Conservation (phyloP, 805 yeast species). For the Barnettozyma californica region DNA sequence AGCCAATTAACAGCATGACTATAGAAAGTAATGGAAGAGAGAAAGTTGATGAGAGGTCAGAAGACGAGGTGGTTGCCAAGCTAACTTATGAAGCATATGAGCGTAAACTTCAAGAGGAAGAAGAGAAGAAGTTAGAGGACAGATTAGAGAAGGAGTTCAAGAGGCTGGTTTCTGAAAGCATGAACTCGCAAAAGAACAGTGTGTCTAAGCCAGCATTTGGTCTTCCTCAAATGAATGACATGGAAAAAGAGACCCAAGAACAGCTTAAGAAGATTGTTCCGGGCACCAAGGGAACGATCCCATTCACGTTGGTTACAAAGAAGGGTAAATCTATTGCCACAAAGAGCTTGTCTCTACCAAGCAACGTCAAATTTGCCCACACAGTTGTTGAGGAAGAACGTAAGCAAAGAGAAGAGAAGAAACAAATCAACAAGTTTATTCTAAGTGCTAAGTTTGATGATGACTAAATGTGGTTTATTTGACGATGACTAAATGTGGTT, state of each 20-base stretch:
- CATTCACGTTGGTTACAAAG: constrained; percentile 53
- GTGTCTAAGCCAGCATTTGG: constrained; percentile 7
- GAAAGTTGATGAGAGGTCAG: constrained; percentile 18
- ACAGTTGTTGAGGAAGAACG: constrained; percentile 46
- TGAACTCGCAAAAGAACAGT: constrained; percentile 27
- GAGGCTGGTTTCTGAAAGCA: constrained; percentile 45
- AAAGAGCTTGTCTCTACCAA: constrained; percentile 46
- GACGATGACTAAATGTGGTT: too few relatives aligned
- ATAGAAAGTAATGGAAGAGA: constrained; percentile 17
- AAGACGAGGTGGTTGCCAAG: constrained; percentile 27
- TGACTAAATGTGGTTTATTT: constrained; percentile 6
- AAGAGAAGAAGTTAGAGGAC: constrained; percentile 41
- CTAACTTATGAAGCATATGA: constrained; percentile 35
- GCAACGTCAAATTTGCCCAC: constrained; percentile 47
- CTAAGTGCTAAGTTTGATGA: constrained; percentile 32
- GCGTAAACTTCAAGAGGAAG: constrained; percentile 32
- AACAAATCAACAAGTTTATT: constrained; percentile 52
- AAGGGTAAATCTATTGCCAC: constrained; percentile 43
- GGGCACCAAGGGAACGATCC: constrained; percentile 20
- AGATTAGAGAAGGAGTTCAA: constrained; percentile 55
- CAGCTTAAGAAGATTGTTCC: constrained; percentile 19
- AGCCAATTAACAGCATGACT: neutral
- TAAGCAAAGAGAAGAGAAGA: constrained; percentile 46
- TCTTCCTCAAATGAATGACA: constrained; percentile 13
- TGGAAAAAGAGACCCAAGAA: neutral